Conservation (phyloP, 805 yeast genomes). For the Candida maris region DNA sequence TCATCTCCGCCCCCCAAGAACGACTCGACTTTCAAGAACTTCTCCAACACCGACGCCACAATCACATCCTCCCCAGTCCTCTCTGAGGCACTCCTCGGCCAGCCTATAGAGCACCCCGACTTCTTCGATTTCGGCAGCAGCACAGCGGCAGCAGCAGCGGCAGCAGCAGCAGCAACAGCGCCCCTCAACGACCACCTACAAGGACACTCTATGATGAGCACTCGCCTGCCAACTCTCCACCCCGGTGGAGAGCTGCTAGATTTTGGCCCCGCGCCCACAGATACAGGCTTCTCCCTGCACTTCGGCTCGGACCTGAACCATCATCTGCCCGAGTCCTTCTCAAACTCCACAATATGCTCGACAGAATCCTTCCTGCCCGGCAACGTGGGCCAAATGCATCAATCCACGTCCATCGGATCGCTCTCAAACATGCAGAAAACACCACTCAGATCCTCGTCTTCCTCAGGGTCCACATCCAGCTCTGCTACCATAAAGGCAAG, state of each 20-base stretch:
- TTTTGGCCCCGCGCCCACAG: conserved; percentile 28
- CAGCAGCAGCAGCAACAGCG: conserved; percentile 3
- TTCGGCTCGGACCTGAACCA: conserved; percentile 22
- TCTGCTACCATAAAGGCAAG: conserved; percentile 3
- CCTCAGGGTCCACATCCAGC: conserved; percentile 3
- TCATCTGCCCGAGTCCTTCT: conserved; percentile 29
- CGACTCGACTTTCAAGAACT: conserved; percentile 15
- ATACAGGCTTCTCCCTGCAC: conserved; percentile 24
- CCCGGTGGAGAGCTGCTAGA: background rate
- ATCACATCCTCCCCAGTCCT: conserved; percentile 25
- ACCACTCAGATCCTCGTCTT: conserved; percentile 16
- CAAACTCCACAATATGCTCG: conserved; percentile 33
- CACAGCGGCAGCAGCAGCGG: conserved; percentile 4
- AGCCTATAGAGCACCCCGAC: conserved; percentile 15
- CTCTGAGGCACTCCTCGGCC: conserved; percentile 18
- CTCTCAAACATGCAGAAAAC: conserved; percentile 20
- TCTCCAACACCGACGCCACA: conserved; percentile 12
- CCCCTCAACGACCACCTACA: background rate
- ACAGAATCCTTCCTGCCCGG: conserved; percentile 20
- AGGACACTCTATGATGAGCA: conserved; percentile 4
- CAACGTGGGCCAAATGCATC: conserved; percentile 7
- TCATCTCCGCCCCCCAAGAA: conserved; percentile 31
- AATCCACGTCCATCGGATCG: conserved; percentile 18
- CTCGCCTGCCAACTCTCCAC: conserved; percentile 3
- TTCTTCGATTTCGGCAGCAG: conserved; percentile 8